These are phyloP conservation scores for Vinca major DNA, from an alignment of 305 asterid species.

Conservation along the genomic window DNA sequence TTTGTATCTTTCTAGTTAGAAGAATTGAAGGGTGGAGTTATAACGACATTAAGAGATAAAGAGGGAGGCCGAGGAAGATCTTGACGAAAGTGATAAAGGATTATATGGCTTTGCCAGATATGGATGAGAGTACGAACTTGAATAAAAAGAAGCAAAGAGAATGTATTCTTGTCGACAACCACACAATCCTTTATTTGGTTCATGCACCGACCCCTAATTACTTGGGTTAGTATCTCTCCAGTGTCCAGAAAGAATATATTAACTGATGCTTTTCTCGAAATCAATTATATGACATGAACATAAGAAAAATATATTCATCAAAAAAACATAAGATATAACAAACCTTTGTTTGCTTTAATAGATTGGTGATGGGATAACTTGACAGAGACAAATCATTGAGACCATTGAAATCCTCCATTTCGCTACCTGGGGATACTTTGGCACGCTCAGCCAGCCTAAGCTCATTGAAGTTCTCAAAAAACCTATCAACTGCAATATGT, in stretches of 20 bases:
- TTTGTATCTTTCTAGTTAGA: neutral
- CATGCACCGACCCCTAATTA: too few relatives aligned
- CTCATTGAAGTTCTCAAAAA: slow-evolving; percentile 50
- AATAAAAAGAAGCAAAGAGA: too few relatives aligned
- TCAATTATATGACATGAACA: neutral
- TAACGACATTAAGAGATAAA: neutral
- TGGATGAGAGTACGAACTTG: too few relatives aligned
- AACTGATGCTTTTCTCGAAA: too few relatives aligned
- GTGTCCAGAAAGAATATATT: neutral
- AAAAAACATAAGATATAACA: neutral
- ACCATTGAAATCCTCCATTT: slow-evolving; percentile 39
- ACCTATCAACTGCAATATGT: slow-evolving; percentile 44
- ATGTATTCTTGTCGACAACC: too few relatives aligned
- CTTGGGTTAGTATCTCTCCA: too few relatives aligned
- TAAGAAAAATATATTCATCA: neutral
- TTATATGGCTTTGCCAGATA: too few relatives aligned
- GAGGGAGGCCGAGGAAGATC: too few relatives aligned
- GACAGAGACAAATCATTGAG: slow-evolving; percentile 37
- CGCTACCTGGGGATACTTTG: slow-evolving; percentile 43
- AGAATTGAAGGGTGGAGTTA: neutral
- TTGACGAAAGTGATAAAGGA: too few relatives aligned
- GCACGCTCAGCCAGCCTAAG: slow-evolving; percentile 40
- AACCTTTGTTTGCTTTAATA: slow-evolving; percentile 58
- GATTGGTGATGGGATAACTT: slow-evolving; percentile 34
- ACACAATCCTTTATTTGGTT: too few relatives aligned